These are phyloP conservation scores for Aspergillus baeticus DNA, from an alignment of 495 filamentous ascomycete species.

Conservation along the genomic window DNA sequence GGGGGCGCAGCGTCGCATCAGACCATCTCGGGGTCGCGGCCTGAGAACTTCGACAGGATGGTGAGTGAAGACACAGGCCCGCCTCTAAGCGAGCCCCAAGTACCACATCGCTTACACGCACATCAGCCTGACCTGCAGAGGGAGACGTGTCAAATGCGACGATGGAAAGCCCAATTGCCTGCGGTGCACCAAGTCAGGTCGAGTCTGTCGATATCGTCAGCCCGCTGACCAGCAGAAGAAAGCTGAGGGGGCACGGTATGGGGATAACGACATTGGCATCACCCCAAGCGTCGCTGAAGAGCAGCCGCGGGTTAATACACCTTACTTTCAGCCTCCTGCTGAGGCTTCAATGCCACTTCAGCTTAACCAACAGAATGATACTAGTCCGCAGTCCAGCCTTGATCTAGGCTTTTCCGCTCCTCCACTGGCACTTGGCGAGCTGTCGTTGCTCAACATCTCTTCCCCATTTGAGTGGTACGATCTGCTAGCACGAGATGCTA, in stretches of 20 bases:
- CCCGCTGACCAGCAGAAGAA: background rate
- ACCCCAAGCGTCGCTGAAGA: background rate
- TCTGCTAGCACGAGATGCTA: constrained; percentile 20
- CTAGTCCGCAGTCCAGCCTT: background rate
- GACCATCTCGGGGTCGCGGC: constrained; percentile 11
- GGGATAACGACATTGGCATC: too few relatives aligned
- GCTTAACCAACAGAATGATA: background rate
- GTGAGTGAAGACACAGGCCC: background rate
- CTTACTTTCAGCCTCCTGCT: background rate
- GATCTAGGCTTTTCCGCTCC: background rate
- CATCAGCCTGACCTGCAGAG: constrained; percentile 20
- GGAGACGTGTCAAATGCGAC: constrained; percentile 25
- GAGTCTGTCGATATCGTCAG: constrained; percentile 1
- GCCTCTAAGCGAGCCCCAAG: background rate
- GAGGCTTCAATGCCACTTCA: background rate
- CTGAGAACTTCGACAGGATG: constrained; percentile 13
- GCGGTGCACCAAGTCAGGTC: constrained; percentile 6
- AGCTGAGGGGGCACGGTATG: too few relatives aligned
- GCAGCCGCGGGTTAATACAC: background rate
- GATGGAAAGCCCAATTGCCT: constrained; percentile 12
- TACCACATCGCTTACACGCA: constrained; percentile 1
- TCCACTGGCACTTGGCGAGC: constrained; percentile 11
- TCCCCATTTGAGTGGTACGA: constrained; percentile 20
- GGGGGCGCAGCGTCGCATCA: constrained; percentile 7
- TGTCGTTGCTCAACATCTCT: constrained; percentile 15